Conservation (phyloP, 208 protist species). For the Crithidia expoeki region DNA sequence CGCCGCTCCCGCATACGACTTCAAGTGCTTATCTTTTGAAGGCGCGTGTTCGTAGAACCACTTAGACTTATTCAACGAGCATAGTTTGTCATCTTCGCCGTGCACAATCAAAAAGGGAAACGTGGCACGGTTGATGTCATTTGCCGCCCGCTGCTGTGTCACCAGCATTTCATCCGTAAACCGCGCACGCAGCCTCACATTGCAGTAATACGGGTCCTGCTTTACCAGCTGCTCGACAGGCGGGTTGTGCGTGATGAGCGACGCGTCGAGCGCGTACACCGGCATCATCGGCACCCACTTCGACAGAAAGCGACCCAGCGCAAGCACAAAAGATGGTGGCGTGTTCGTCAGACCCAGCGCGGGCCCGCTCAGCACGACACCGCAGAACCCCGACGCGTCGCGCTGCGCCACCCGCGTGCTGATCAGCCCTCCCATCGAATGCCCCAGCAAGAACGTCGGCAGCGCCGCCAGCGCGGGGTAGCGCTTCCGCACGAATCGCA, state of each 20-base stretch:
- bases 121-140: constrained; percentile 13
- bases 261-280: constrained; percentile 34
- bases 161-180: constrained; percentile 53
- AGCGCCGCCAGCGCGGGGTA: constrained; percentile 45
- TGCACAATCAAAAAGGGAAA: constrained; percentile 78
- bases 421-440: constrained; percentile 86
- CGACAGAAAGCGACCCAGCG: constrained; percentile 34
- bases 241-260: constrained; percentile 43
- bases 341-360: constrained; percentile 33
- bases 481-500: constrained; percentile 31
- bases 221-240: constrained; percentile 56
- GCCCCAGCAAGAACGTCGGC: constrained; percentile 67
- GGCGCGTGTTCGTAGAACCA: constrained; percentile 44
- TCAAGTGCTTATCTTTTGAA: constrained; percentile 58
- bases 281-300: constrained; percentile 52
- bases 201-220: constrained; percentile 67
- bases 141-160: constrained; percentile 45
- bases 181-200: constrained; percentile 44
- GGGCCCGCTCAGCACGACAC: constrained; percentile 71
- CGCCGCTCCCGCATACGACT: constrained; percentile 40
- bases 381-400: constrained; percentile 28
- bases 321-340: constrained; percentile 17
- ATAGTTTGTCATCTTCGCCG: constrained; percentile 59
- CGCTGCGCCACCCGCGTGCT: constrained; percentile 53
- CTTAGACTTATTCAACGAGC: constrained; percentile 35